These are phyloP conservation scores for Sabuloglossum arenarium DNA, from an alignment of 495 filamentous ascomycete species.

Conservation along the genomic window DNA sequence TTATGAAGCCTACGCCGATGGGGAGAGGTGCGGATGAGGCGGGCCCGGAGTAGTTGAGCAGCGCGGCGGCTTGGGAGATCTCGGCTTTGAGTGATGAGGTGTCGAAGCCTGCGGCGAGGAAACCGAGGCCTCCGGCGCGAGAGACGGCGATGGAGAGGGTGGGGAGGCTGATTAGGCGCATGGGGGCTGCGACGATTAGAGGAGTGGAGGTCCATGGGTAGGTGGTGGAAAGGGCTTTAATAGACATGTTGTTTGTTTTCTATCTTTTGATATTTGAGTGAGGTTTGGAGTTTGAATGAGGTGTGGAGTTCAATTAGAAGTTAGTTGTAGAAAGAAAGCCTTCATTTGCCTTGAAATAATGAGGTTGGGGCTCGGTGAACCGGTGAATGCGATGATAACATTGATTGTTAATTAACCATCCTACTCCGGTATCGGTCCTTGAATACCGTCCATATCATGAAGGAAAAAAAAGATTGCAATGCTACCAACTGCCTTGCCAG, in stretches of 20 bases:
- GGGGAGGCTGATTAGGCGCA: slow-evolving; percentile 46
- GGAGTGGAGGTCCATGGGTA: slow-evolving; percentile 48
- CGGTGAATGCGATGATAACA: no score
- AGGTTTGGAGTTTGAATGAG: background rate
- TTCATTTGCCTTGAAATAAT: no score
- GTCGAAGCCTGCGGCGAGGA: slow-evolving; percentile 7
- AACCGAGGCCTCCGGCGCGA: slow-evolving; percentile 42
- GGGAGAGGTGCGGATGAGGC: slow-evolving; percentile 18
- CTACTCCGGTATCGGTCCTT: background rate
- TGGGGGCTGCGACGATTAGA: slow-evolving; percentile 47
- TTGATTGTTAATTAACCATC: no score
- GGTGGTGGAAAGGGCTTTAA: background rate
- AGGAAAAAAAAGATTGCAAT: no score
- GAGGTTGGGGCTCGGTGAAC: no score
- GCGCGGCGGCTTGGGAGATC: slow-evolving; percentile 6
- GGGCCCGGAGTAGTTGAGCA: background rate
- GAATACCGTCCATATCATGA: background rate
- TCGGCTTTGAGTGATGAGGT: slow-evolving; percentile 5
- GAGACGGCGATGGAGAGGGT: slow-evolving; percentile 36
- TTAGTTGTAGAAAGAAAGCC: no score
- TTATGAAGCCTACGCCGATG: slow-evolving; percentile 40
- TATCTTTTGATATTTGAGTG: background rate
- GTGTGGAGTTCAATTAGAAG: no score
- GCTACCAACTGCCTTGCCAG: no score
- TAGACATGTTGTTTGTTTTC: background rate